Evolutionary conservation across 177 flowering plant genomes (phyloP).

Genomic region (Vitis hybrid): DNA sequence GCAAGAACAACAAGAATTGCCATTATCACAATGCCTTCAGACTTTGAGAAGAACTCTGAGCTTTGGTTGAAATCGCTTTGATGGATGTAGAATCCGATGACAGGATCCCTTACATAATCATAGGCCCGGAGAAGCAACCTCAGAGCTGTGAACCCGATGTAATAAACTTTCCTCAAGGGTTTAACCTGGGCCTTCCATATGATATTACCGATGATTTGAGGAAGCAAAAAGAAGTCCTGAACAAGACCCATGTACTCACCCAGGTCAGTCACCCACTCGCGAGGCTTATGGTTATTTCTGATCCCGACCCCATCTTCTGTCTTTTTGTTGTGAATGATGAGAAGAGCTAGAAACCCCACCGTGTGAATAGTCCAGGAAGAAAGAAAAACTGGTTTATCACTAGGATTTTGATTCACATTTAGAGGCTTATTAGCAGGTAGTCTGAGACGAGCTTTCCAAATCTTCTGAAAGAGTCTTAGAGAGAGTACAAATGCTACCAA

Average conservation of each 20-base stretch:
- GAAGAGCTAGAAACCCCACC: conserved; percentile 50
- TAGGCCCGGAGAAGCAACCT: conserved; percentile 82
- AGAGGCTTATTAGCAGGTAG: conserved; percentile 54
- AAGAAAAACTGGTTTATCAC: conserved; percentile 55
- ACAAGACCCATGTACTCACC: conserved; percentile 83
- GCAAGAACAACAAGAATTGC: conserved; percentile 50
- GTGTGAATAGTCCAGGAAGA: conserved; percentile 45
- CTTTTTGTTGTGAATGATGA: conserved; percentile 39
- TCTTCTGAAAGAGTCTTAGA: conserved; percentile 75
- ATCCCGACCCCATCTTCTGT: conserved; percentile 20
- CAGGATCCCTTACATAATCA: conserved; percentile 57
- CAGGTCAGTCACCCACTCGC: conserved; percentile 61
- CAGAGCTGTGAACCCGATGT: conserved; percentile 63
- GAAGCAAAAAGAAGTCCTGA: conserved; percentile 84
- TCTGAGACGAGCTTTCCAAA: conserved; percentile 74
- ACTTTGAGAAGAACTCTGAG: conserved; percentile 65
- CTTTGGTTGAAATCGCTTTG: conserved; percentile 64
- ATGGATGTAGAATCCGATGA: conserved; percentile 63
- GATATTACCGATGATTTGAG: conserved; percentile 77
- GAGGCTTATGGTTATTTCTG: conserved; percentile 20
- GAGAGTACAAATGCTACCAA: conserved; percentile 60
- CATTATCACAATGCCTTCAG: conserved; percentile 69
- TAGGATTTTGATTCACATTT: conserved; percentile 66
- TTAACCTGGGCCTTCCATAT: conserved; percentile 63
- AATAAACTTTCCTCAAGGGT: conserved; percentile 69